Evolutionary conservation across 345 rosid genomes (phyloP), one percentile per base, ranked within the genome.

Genomic region (Triadica sebifera): DNA sequence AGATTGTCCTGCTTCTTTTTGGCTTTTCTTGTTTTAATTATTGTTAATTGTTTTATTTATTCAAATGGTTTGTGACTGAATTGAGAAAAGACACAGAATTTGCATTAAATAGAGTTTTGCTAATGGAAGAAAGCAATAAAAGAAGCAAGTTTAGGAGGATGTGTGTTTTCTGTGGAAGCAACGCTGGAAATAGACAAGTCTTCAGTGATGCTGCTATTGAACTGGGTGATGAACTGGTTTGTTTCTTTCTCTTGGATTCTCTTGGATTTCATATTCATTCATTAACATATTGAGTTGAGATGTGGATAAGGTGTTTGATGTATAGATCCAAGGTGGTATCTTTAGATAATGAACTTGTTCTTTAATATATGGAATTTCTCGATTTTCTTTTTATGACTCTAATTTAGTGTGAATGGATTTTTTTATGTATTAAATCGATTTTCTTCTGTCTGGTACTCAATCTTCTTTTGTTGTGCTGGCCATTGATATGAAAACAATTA

Each of bases 151-250:
- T 92, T 86, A 90, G 80, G 65, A 89, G 87, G 85, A 73, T 94
- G 25, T 94, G 98, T 84, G 98, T 94, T 17, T 94, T 89, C 78
- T 94, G 98, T 78, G 98, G 98, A 73, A 94, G 98, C 87, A 84
- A 89, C 78, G 81, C 97, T 72, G 98, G 98, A 74, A 78, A 86
- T 74, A 86, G 96, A 78, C 76, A 90, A 80, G 87, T 92, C 63
- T 94, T 91, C 86, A 87, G 95, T 68, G 92, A 91, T 65, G 98
- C 98, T 80, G 95, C 98, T 79, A 81, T 91, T 78, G 88, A 92
- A 71, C 83, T 94, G 83, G 98, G 93, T 78, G 89, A 89, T 87
- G 97, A 94, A 87, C 89, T 94, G 91, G 98, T 92, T 79, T 56
- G 97, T 79, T 68, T 10, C 7, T 52, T 71, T 70, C 17, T 22